Conservation (phyloP, 2,329 filamentous ascomycete genomes). For the Madurella fahalii region DNA sequence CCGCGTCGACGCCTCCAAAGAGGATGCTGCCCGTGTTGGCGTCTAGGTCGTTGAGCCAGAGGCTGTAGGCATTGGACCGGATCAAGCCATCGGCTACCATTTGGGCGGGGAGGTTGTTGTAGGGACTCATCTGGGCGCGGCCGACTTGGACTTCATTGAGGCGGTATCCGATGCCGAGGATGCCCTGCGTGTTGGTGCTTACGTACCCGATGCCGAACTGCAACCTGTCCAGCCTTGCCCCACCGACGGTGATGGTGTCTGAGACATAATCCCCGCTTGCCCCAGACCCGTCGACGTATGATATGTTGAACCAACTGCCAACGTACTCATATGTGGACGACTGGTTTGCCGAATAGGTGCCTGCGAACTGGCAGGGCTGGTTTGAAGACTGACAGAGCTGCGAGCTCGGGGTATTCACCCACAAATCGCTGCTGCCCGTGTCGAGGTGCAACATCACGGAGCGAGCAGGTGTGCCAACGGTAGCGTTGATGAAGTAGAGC, state of each 20-base stretch:
- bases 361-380: constrained; percentile 55
- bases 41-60: constrained; percentile 71
- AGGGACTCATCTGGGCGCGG: constrained; percentile 49
- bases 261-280: constrained; percentile 75
- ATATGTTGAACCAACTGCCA: constrained; percentile 77
- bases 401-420: constrained; percentile 65
- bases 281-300: constrained; percentile 77
- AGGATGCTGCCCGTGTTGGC: constrained; percentile 63
- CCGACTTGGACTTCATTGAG: constrained; percentile 72
- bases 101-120: constrained; percentile 65
- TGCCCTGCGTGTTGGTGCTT: constrained; percentile 61
- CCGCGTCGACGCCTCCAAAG: constrained; percentile 70
- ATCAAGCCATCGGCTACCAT: constrained; percentile 60
- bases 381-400: constrained; percentile 48
- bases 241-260: constrained; percentile 63
- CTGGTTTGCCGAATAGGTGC: constrained; percentile 63
- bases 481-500: constrained; percentile 60
- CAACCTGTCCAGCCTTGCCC: constrained; percentile 48
- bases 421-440: constrained; percentile 66
- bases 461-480: constrained; percentile 60
- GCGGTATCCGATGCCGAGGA: constrained; percentile 80
- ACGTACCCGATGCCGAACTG: constrained; percentile 72
- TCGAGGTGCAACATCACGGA: constrained; percentile 57
- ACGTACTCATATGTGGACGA: constrained; percentile 76
- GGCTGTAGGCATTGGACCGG: constrained; percentile 63